Evolutionary conservation across 345 rosid species (phyloP).

Genomic region (Salix dunnii): DNA sequence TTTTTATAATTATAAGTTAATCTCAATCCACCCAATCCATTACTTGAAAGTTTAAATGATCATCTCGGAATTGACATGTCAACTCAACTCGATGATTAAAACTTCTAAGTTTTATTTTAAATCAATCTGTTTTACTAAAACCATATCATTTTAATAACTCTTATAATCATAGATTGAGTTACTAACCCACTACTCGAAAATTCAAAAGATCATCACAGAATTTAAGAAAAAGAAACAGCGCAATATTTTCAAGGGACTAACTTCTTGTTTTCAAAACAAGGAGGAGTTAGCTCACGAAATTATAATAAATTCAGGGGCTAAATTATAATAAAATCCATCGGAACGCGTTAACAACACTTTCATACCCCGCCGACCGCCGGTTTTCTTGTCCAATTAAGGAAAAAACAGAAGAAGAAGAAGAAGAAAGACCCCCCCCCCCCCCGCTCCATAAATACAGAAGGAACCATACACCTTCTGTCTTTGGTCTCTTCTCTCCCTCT

Average conservation of each 20-base stretch:
- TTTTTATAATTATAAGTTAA: too few relatives aligned
- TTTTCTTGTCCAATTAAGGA: neutral
- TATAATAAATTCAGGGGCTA: neutral
- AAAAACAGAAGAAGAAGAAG: neutral
- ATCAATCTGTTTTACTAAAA: too few relatives aligned
- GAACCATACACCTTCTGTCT: neutral
- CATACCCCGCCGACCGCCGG: slow-evolving; percentile 31
- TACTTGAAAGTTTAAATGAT: too few relatives aligned
- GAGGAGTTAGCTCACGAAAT: neutral
- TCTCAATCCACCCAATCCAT: too few relatives aligned
- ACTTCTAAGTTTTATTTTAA: too few relatives aligned
- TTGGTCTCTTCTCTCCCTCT: neutral
- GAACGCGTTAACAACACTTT: neutral
- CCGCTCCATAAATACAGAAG: too few relatives aligned
- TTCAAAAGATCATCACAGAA: neutral
- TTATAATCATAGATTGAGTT: too few relatives aligned
- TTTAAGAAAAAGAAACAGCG: neutral
- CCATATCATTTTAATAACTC: too few relatives aligned
- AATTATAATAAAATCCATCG: neutral
- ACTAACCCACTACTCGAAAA: too few relatives aligned
- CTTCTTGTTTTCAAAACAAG: neutral
- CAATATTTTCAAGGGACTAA: neutral
- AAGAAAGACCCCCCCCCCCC: too few relatives aligned
- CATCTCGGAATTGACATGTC: too few relatives aligned
- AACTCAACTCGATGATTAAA: too few relatives aligned